Evolutionary conservation across 371 early-diverging fungal genomes (phyloP).

Genomic region (Lichtheimia hyalospora): DNA sequence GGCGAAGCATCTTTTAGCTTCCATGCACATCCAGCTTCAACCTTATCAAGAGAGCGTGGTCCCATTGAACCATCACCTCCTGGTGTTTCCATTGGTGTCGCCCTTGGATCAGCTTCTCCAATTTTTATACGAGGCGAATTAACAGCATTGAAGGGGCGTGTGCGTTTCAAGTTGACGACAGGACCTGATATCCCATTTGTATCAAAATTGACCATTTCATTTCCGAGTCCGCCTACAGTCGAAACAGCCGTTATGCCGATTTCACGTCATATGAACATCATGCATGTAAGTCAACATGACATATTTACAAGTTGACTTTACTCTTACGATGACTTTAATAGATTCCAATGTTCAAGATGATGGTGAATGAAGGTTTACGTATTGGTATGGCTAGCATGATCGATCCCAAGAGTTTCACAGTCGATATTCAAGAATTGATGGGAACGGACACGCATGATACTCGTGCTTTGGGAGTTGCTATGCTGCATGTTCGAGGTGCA

Average conservation of each 20-base stretch:
- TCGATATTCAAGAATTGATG: constrained; percentile 34
- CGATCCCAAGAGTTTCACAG: constrained; percentile 45
- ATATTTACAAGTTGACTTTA: background rate
- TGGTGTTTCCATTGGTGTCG: constrained; percentile 32
- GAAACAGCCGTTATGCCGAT: constrained; percentile 48
- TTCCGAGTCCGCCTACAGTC: constrained; percentile 35
- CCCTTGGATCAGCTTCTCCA: constrained; percentile 29
- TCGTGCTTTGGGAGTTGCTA: constrained; percentile 40
- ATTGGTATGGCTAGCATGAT: constrained; percentile 40
- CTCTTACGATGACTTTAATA: constrained; percentile 5
- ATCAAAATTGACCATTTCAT: constrained; percentile 44
- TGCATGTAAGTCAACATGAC: constrained; percentile 29
- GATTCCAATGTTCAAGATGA: constrained; percentile 37
- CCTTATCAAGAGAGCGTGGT: constrained; percentile 21
- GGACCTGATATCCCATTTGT: constrained; percentile 43
- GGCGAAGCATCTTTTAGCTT: constrained; percentile 47
- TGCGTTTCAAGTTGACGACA: constrained; percentile 41
- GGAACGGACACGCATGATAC: constrained; percentile 33
- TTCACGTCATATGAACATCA: constrained; percentile 40
- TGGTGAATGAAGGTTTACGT: constrained; percentile 40
- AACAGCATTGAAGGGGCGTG: constrained; percentile 38
- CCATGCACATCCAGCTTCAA: constrained; percentile 45
- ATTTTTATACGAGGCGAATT: constrained; percentile 39
- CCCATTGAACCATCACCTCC: constrained; percentile 27
- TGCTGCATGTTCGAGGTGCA: constrained; percentile 34